These are phyloP conservation scores for Neurospora pannonica DNA, from an alignment of 495 filamentous ascomycete genomes.

Conservation along the genomic window DNA sequence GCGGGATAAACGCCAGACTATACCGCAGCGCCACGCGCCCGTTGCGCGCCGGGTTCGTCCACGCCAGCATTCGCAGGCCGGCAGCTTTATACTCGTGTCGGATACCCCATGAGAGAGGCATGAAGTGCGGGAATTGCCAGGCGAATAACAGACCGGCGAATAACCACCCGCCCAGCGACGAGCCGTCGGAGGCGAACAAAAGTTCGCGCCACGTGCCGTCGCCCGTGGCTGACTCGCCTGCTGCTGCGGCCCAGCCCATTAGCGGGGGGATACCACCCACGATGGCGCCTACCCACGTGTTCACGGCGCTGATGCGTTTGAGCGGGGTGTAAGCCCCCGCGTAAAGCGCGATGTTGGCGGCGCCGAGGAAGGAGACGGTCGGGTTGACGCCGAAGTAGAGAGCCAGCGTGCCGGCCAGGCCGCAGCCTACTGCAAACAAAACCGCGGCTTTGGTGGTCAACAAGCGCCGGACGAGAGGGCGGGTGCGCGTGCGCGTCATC, in stretches of 20 bases:
- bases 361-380: slow-evolving; percentile 78
- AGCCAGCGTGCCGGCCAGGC: slow-evolving; percentile 51
- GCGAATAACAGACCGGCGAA: slow-evolving; percentile 77
- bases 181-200: slow-evolving; percentile 40
- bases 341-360: slow-evolving; percentile 77
- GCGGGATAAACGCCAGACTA: slow-evolving; percentile 75
- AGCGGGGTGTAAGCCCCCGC: slow-evolving; percentile 87
- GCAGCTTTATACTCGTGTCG: slow-evolving; percentile 81
- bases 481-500: slow-evolving; percentile 84
- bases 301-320: slow-evolving; percentile 77
- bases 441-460: slow-evolving; percentile 67
- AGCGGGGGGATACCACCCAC: slow-evolving; percentile 90
- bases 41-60: slow-evolving; percentile 78
- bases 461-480: slow-evolving; percentile 78
- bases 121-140: slow-evolving; percentile 99
- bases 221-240: slow-evolving; percentile 73
- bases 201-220: slow-evolving; percentile 68
- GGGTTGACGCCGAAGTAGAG: slow-evolving; percentile 90
- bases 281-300: slow-evolving; percentile 91
- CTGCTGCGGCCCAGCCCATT: slow-evolving; percentile 96
- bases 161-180: slow-evolving; percentile 77
- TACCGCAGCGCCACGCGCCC: slow-evolving; percentile 81
- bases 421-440: slow-evolving; percentile 66
- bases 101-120: slow-evolving; percentile 78
- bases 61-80: slow-evolving; percentile 84